Percentiles rank a stretch among this genome's conserved stretches.
Conservation (phyloP, 352 stramenopile genomes). For the Phytopythium vexans region DNA sequence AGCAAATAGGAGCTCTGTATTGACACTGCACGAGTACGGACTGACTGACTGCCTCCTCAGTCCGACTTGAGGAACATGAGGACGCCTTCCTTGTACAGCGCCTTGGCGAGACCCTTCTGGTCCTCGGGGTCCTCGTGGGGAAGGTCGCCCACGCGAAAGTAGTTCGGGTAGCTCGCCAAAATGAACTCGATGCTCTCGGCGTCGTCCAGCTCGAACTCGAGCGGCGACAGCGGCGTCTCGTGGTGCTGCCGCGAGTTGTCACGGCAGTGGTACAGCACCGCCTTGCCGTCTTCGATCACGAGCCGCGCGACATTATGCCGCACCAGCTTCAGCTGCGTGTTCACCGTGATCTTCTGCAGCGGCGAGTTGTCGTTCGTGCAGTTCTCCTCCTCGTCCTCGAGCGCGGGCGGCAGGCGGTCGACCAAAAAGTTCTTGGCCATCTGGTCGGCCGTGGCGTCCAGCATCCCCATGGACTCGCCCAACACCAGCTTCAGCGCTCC, state of each 20-base stretch:
- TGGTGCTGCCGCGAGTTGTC: conserved; percentile 80
- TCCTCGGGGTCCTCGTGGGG: conserved; percentile 71
- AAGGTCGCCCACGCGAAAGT: conserved; percentile 74
- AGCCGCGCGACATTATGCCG: conserved; percentile 66
- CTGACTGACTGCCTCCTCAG: background rate
- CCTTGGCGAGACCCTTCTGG: conserved; percentile 64
- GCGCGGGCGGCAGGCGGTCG: conserved; percentile 65
- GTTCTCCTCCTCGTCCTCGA: conserved; percentile 78
- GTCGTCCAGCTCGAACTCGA: conserved; percentile 81
- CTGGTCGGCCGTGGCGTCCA: conserved; percentile 71
- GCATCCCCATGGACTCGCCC: conserved; percentile 60
- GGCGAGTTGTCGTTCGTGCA: conserved; percentile 74
- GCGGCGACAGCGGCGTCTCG: conserved; percentile 58
- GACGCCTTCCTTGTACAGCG: conserved; percentile 75
- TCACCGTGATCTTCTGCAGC: conserved; percentile 77
- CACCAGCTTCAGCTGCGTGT: conserved; percentile 73
- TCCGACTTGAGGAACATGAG: conserved; percentile 65
- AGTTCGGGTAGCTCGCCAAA: conserved; percentile 67
- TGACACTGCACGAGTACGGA: no score
- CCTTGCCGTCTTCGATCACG: conserved; percentile 74
- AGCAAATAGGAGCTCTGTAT: no score
- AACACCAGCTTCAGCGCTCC: conserved; percentile 58
- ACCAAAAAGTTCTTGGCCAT: conserved; percentile 84
- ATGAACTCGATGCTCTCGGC: conserved; percentile 81
- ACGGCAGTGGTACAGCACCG: conserved; percentile 75